Evolutionary conservation across 2,329 filamentous ascomycete species (phyloP).

Genomic region (Fonsecaea pedrosoi): DNA sequence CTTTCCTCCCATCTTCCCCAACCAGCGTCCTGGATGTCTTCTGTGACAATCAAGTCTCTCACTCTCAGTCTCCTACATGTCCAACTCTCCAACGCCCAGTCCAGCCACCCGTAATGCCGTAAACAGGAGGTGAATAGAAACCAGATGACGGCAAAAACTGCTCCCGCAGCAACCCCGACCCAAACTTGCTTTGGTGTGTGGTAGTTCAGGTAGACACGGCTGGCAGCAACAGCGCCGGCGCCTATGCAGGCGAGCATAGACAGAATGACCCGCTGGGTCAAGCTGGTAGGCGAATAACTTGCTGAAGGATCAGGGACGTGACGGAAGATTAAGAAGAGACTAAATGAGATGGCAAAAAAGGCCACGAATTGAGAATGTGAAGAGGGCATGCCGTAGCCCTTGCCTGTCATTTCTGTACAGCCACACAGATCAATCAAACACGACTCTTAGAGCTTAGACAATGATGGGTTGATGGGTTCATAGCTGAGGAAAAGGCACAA

Average conservation of each 20-base stretch:
- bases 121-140: constrained; percentile 73
- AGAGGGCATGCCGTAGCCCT: constrained; percentile 96
- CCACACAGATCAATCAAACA: constrained; percentile 7
- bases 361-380: constrained; percentile 95
- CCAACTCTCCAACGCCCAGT: constrained; percentile 72
- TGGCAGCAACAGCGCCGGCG: constrained; percentile 75
- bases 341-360: constrained; percentile 85
- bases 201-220: constrained; percentile 88
- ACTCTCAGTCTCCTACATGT: constrained; percentile 72
- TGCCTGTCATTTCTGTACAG: constrained; percentile 72
- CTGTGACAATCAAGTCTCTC: constrained; percentile 82
- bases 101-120: constrained; percentile 71
- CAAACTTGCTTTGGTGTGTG: constrained; percentile 87
- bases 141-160: constrained; percentile 76
- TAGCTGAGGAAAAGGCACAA: constrained; percentile 24
- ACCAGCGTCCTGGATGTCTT: constrained; percentile 87
- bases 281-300: constrained; percentile 49
- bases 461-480: neutral
- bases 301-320: constrained; percentile 57
- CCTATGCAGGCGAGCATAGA: constrained; percentile 65
- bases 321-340: constrained; percentile 82
- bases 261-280: constrained; percentile 64
- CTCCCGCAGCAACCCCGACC: constrained; percentile 76
- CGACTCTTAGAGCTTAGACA: neutral
- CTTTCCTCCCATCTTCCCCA: constrained; percentile 87